phyloP scores from a whole-genome alignment of 2,329 filamentous ascomycete genomes.

The Beauveria scarabaeidicola region DNA sequence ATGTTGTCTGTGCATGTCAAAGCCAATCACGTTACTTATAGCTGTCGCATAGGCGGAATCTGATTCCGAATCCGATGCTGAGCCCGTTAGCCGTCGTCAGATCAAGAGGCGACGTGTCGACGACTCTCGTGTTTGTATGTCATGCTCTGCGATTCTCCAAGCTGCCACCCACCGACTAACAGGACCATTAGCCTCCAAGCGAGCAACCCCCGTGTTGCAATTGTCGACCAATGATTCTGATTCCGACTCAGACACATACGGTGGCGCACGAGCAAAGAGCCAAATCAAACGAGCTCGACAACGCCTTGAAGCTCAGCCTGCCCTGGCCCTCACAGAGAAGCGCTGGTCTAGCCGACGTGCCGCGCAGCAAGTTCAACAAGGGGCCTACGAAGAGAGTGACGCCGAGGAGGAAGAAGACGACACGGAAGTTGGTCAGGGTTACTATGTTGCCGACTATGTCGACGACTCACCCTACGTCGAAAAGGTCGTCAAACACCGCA shows the following conservation, averaged over 20 bases:
- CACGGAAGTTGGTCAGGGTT: constrained; percentile 46
- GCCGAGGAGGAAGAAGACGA: constrained; percentile 57
- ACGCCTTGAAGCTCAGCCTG: constrained; percentile 58
- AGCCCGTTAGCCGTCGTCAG: constrained; percentile 47
- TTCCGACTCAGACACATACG: constrained; percentile 70
- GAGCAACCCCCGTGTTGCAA: constrained; percentile 46
- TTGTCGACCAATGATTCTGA: constrained; percentile 53
- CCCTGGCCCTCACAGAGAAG: constrained; percentile 66
- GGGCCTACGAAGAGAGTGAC: constrained; percentile 59
- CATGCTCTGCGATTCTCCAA: constrained; percentile 2
- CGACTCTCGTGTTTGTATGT: constrained; percentile 55
- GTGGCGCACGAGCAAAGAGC: constrained; percentile 61
- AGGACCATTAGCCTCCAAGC: constrained; percentile 46
- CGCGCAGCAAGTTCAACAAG: constrained; percentile 61
- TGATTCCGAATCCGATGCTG: constrained; percentile 65
- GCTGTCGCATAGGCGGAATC: constrained; percentile 35
- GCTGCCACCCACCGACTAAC: constrained; percentile 14
- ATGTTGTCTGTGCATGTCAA: constrained; percentile 21
- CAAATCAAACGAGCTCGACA: constrained; percentile 70
- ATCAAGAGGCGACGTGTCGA: constrained; percentile 62
- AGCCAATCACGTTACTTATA: constrained; percentile 1
- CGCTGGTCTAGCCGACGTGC: constrained; percentile 86
- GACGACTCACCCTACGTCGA: constrained; percentile 83
- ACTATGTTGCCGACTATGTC: constrained; percentile 62
- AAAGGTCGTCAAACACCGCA: constrained; percentile 76